A percentile compares a stretch with the other conserved stretches of the same genome.
These are phyloP conservation scores for Endoconidiophora polonica DNA, from an alignment of 2,329 filamentous ascomycete genomes.

Conservation along the genomic window DNA sequence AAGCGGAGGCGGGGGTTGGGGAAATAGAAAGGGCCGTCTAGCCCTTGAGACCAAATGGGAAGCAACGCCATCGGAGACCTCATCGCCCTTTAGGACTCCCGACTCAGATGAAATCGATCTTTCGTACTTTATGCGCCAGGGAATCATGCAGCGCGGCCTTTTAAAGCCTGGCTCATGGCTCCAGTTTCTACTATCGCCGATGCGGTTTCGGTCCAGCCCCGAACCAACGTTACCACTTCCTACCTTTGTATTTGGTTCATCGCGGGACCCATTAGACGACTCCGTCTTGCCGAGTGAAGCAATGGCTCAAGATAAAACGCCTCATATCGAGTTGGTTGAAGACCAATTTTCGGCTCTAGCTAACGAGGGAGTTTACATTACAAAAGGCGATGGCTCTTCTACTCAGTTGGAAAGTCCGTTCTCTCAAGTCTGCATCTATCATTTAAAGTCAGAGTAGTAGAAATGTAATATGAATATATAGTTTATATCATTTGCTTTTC, in stretches of 20 bases:
- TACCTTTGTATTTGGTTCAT: slow-evolving; percentile 22
- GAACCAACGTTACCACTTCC: slow-evolving; percentile 1
- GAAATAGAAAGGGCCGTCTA: slow-evolving; percentile 59
- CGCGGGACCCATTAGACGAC: slow-evolving; percentile 1
- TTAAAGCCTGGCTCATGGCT: slow-evolving; percentile 47
- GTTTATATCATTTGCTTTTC: no score
- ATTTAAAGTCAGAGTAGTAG: no score
- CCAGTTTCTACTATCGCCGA: slow-evolving; percentile 42
- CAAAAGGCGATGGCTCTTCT: slow-evolving; percentile 13
- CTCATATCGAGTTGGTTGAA: background rate
- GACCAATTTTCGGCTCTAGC: slow-evolving; percentile 47
- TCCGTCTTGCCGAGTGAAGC: no score
- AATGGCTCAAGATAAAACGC: background rate
- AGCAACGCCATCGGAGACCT: slow-evolving; percentile 12
- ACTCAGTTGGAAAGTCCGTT: slow-evolving; percentile 12
- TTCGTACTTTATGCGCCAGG: slow-evolving; percentile 7
- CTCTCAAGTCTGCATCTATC: background rate
- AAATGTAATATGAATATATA: background rate
- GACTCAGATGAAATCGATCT: slow-evolving; percentile 21
- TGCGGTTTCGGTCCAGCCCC: slow-evolving; percentile 8
- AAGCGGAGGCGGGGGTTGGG: slow-evolving; percentile 75
- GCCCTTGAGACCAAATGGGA: slow-evolving; percentile 48
- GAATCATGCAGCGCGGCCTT: slow-evolving; percentile 25
- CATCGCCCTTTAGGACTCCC: slow-evolving; percentile 14
- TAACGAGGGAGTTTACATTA: slow-evolving; percentile 40